phyloP scores from a whole-genome alignment of 164 flowering plant genomes.

The Buxus sempervirens region DNA sequence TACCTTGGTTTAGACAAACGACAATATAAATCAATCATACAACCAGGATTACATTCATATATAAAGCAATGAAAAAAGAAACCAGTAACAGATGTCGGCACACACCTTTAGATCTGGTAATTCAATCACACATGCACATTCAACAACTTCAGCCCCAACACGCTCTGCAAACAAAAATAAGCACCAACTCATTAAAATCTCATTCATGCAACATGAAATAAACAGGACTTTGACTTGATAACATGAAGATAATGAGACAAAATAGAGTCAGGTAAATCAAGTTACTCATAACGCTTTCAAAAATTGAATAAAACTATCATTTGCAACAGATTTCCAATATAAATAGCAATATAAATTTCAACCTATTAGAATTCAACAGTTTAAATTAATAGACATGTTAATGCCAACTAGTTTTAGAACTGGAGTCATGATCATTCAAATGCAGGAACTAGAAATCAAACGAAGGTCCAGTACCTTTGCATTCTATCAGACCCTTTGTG shows the following conservation, averaged over 20 bases:
- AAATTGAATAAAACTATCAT: too few species aligned
- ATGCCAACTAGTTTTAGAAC: not conserved
- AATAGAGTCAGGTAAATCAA: not conserved
- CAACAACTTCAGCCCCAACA: slow-evolving; percentile 45
- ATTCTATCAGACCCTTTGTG: too few species aligned
- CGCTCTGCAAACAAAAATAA: slow-evolving; percentile 21
- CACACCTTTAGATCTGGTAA: slow-evolving; percentile 51
- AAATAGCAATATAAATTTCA: too few species aligned
- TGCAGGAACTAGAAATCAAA: too few species aligned
- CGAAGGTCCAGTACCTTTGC: too few species aligned
- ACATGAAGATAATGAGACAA: not conserved
- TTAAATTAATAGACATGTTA: not conserved
- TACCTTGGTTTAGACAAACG: too few species aligned
- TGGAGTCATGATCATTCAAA: not conserved
- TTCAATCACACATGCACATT: slow-evolving; percentile 61
- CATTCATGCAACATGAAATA: not conserved
- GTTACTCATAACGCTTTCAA: not conserved
- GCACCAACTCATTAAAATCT: not conserved
- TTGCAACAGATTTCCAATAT: too few species aligned
- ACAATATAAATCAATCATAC: not conserved
- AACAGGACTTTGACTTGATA: not conserved
- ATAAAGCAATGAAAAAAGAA: not conserved
- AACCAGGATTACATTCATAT: not conserved
- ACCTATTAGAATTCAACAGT: not conserved
- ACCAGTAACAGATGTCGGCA: not conserved